A percentile compares a stretch with the other conserved stretches of the same genome.
These are phyloP conservation scores for Bryoglossum gracile DNA, from an alignment of 495 filamentous ascomycete species.

Conservation along the genomic window DNA sequence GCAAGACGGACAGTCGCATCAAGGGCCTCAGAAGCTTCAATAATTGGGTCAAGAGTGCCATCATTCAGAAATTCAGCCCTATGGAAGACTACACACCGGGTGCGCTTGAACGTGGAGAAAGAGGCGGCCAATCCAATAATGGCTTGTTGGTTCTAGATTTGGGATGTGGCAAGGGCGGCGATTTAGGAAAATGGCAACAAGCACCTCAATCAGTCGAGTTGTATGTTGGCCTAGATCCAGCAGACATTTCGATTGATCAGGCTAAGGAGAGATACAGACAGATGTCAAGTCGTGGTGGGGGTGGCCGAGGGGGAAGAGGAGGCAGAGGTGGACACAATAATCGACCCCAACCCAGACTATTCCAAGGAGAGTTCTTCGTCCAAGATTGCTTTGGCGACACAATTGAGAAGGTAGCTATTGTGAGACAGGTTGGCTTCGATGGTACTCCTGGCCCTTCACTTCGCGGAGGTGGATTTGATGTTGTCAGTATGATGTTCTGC, in stretches of 20 bases:
- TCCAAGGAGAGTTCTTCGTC: slow-evolving; percentile 76
- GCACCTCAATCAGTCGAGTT: slow-evolving; percentile 77
- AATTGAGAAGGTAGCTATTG: slow-evolving; percentile 66
- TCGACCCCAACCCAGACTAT: slow-evolving; percentile 46
- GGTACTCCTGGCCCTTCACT: slow-evolving; percentile 40
- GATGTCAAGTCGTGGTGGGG: slow-evolving; percentile 54
- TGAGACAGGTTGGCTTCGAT: slow-evolving; percentile 82
- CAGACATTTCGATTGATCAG: slow-evolving; percentile 84
- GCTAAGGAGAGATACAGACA: slow-evolving; percentile 72
- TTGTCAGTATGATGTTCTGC: slow-evolving; percentile 98
- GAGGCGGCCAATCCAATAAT: slow-evolving; percentile 33
- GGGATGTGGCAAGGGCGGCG: slow-evolving; percentile 94
- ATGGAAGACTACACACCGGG: slow-evolving; percentile 60
- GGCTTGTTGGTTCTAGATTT: slow-evolving; percentile 79
- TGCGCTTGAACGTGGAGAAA: slow-evolving; percentile 44
- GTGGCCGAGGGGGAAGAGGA: slow-evolving; percentile 48
- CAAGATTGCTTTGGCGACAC: slow-evolving; percentile 86
- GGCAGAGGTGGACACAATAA: slow-evolving; percentile 31
- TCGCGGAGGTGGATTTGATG: slow-evolving; percentile 71
- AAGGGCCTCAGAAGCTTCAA: slow-evolving; percentile 92
- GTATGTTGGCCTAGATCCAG: slow-evolving; percentile 89
- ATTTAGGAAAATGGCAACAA: slow-evolving; percentile 90
- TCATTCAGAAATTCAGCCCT: slow-evolving; percentile 94
- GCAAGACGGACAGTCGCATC: slow-evolving; percentile 85
- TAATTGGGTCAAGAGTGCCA: slow-evolving; percentile 95